Percentiles rank a stretch among this genome's conserved stretches.
These are phyloP conservation scores for Besnoitia besnoiti DNA, from an alignment of 169 alveolate species.

Conservation along the genomic window DNA sequence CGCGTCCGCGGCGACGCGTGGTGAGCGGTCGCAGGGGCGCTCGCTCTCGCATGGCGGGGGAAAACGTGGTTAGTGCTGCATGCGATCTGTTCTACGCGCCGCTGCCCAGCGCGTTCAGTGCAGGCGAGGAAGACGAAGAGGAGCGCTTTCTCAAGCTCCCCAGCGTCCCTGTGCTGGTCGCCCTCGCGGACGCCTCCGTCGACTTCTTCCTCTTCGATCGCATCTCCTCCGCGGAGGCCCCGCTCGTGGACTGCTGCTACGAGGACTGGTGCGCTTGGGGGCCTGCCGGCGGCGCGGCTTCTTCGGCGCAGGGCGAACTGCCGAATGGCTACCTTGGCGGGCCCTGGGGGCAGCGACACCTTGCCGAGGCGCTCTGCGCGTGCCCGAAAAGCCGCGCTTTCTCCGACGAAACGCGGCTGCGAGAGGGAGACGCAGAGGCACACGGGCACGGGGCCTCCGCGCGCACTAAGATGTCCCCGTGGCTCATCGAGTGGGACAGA, in stretches of 20 bases:
- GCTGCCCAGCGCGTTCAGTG: neutral
- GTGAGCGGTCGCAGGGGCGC: neutral
- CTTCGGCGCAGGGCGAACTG: too few species aligned
- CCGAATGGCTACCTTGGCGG: too few species aligned
- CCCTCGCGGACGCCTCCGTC: neutral
- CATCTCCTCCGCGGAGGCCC: neutral
- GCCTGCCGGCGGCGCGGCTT: too few species aligned
- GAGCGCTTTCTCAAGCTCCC: neutral
- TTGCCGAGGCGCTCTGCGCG: neutral
- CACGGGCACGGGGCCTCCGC: neutral
- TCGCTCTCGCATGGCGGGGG: neutral
- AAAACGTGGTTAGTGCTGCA: neutral
- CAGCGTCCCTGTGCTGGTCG: neutral
- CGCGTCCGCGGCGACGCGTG: neutral
- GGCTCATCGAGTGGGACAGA: neutral
- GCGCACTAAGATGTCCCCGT: neutral
- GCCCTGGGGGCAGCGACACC: too few species aligned
- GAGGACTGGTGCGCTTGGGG: neutral
- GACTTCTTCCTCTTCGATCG: conserved; percentile 29
- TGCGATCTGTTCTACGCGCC: neutral
- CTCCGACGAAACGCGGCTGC: too few species aligned
- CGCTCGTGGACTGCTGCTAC: conserved; percentile 34
- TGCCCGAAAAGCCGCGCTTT: too few species aligned
- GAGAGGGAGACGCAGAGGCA: too few species aligned
- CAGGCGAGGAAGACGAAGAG: neutral